Evolutionary conservation across 148 eudicot species (phyloP).

Genomic region (Heliosperma pusillum): DNA sequence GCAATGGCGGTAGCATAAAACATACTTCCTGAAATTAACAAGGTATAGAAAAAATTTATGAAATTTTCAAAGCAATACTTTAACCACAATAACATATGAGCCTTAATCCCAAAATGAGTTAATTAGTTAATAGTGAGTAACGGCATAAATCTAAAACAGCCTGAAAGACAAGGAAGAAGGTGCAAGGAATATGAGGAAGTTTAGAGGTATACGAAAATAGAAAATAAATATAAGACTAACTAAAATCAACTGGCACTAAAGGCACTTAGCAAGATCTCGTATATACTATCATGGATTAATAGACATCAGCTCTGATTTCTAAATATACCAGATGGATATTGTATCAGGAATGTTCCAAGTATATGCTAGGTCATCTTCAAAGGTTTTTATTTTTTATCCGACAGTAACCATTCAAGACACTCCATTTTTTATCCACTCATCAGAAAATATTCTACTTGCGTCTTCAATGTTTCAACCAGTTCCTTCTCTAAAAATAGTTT

Average conservation of each 20-base stretch:
- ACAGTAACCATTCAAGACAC: too few species aligned
- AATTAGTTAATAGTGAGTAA: background rate
- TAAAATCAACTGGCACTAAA: background rate
- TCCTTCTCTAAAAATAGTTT: too few species aligned
- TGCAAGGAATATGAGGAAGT: background rate
- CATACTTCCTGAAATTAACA: conserved; percentile 70
- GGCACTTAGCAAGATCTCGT: background rate
- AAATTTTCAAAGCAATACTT: background rate
- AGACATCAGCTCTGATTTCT: too few species aligned
- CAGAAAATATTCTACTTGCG: too few species aligned
- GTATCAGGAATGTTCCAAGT: too few species aligned
- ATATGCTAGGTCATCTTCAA: too few species aligned
- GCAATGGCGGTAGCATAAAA: conserved; percentile 92
- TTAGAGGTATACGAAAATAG: background rate
- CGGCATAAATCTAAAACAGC: background rate
- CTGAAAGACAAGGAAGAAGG: background rate
- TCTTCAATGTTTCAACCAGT: too few species aligned
- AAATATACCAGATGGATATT: too few species aligned
- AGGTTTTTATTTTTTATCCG: too few species aligned
- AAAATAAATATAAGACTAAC: background rate
- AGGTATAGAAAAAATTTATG: background rate
- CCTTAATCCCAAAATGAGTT: background rate
- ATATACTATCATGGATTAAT: too few species aligned
- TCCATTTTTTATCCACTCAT: too few species aligned
- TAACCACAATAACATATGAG: background rate